Evolutionary conservation across 1,284 basidiomycete genomes (phyloP).

Genomic region (Leccinum subfulvum): DNA sequence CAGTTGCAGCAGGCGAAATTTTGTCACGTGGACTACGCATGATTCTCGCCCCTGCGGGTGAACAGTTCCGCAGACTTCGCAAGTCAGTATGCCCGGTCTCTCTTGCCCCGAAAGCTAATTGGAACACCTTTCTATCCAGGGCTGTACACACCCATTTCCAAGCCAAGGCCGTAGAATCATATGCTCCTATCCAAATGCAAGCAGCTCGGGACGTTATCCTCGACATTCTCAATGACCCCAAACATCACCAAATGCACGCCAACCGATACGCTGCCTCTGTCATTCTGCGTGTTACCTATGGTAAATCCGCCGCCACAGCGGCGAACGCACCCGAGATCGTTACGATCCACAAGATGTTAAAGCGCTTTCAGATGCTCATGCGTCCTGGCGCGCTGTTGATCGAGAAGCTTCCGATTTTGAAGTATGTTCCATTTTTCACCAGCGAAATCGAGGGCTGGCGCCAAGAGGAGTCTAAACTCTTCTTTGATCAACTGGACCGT

Average conservation of each 20-base stretch:
- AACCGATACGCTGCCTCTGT: slow-evolving; percentile 46
- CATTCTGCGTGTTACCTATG: slow-evolving; percentile 49
- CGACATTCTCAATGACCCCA: slow-evolving; percentile 40
- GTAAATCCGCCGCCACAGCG: slow-evolving; percentile 43
- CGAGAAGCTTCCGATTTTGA: slow-evolving; percentile 42
- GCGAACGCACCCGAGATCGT: slow-evolving; percentile 44
- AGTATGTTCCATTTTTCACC: slow-evolving; percentile 40
- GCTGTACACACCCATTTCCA: slow-evolving; percentile 43
- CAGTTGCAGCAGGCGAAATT: slow-evolving; percentile 33
- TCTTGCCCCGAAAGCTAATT: background rate
- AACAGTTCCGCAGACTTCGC: slow-evolving; percentile 35
- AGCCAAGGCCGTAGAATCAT: slow-evolving; percentile 35
- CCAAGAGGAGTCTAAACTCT: slow-evolving; percentile 43
- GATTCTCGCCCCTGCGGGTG: slow-evolving; percentile 34
- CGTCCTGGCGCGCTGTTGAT: slow-evolving; percentile 40
- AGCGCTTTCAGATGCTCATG: slow-evolving; percentile 38
- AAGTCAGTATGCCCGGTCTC: slow-evolving; percentile 17
- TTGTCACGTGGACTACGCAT: slow-evolving; percentile 32
- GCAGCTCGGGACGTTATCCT: slow-evolving; percentile 39
- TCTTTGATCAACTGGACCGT: slow-evolving; percentile 35
- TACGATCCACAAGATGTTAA: slow-evolving; percentile 36
- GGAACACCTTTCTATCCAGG: slow-evolving; percentile 11
- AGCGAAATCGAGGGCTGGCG: slow-evolving; percentile 37
- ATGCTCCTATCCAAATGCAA: slow-evolving; percentile 38
- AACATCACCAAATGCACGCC: slow-evolving; percentile 37